Conservation (phyloP, 352 stramenopile genomes). For the Plasmopara halstedii region DNA sequence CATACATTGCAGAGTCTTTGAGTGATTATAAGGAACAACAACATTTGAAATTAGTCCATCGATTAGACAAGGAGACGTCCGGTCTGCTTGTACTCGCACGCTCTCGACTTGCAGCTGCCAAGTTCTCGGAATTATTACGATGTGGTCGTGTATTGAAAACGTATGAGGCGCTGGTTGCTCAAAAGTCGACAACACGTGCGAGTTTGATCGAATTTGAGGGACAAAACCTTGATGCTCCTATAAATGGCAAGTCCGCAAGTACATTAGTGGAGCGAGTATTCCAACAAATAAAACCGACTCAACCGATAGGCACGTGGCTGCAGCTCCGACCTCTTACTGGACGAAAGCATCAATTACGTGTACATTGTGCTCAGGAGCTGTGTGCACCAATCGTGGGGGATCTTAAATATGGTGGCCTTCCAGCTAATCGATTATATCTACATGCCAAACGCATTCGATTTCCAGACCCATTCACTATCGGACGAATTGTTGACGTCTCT, state of each 20-base stretch:
- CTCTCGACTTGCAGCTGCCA: conserved; percentile 50
- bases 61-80: conserved; percentile 66
- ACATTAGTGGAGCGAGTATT: conserved; percentile 29
- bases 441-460: conserved; percentile 48
- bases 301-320: conserved; percentile 25
- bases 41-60: conserved; percentile 47
- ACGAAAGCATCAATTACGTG: conserved; percentile 62
- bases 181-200: not conserved
- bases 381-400: conserved; percentile 51
- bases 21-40: conserved; percentile 9
- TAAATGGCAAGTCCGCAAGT: conserved; percentile 39
- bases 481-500: conserved; percentile 21
- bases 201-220: conserved; percentile 17
- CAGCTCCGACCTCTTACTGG: conserved; percentile 47
- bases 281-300: not conserved
- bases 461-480: conserved; percentile 21
- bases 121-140: conserved; percentile 43
- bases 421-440: conserved; percentile 36
- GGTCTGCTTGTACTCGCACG: conserved; percentile 59
- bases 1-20: conserved; percentile 19
- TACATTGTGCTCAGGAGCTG: conserved; percentile 44
- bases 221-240: conserved; percentile 21
- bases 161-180: conserved; percentile 44
- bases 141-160: conserved; percentile 41
- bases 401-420: conserved; percentile 23